phyloP scores from a whole-genome alignment of 164 flowering plant species.

The Liriodendron chinense region DNA sequence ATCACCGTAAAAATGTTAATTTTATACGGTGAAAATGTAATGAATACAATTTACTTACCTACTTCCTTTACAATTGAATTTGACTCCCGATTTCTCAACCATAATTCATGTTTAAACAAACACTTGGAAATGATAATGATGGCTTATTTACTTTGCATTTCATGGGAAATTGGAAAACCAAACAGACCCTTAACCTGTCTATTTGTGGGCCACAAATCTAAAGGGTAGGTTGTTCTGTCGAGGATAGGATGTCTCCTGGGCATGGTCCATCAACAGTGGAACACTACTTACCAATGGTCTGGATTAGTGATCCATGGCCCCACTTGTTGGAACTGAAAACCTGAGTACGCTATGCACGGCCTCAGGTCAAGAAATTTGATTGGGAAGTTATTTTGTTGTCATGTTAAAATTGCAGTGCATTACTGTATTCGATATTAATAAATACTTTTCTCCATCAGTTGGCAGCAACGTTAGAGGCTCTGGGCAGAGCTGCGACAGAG shows the following conservation, averaged over 20 bases:
- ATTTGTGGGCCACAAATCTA: background rate
- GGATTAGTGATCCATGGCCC: background rate
- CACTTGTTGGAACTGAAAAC: background rate
- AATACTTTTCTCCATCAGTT: constrained; percentile 37
- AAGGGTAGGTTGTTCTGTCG: background rate
- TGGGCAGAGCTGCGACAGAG: constrained; percentile 80
- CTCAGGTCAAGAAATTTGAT: background rate
- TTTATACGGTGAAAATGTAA: no score
- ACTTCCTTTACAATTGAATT: no score
- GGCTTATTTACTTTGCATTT: no score
- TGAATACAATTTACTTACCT: no score
- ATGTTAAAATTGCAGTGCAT: background rate
- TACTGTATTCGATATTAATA: background rate
- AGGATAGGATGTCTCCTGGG: background rate
- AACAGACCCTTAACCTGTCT: background rate
- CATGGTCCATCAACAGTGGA: background rate
- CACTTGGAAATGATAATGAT: no score
- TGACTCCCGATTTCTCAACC: no score
- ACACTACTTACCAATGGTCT: background rate
- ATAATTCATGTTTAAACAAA: no score
- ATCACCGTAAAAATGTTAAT: no score
- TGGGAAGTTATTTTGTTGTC: background rate
- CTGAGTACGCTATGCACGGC: background rate
- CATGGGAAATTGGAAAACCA: no score
- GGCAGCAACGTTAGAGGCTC: constrained; percentile 63